A percentile compares a stretch with the other conserved stretches of the same genome.
Evolutionary conservation across 495 filamentous ascomycete species (phyloP).

Genomic region (Hypoxylon cercidicola): DNA sequence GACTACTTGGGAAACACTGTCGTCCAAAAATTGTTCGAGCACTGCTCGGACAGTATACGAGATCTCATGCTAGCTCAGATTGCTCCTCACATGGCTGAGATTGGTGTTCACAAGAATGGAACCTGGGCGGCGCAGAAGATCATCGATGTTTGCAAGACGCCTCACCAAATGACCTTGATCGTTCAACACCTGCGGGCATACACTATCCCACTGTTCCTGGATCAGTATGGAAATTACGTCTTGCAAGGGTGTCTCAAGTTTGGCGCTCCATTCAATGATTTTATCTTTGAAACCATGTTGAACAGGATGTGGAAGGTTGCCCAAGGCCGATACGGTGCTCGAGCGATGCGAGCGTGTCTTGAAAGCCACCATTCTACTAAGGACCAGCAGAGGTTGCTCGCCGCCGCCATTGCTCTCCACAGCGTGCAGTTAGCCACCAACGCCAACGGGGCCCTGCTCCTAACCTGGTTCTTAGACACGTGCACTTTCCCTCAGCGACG

Average conservation of each 20-base stretch:
- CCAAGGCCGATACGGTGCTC: slow-evolving; percentile 92
- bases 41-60: slow-evolving; percentile 88
- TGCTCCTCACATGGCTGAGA: slow-evolving; percentile 90
- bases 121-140: slow-evolving; percentile 99
- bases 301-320: slow-evolving; percentile 93
- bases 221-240: slow-evolving; percentile 99
- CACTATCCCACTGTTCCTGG: slow-evolving; percentile 88
- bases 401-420: slow-evolving; percentile 92
- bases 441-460: slow-evolving; percentile 89
- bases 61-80: slow-evolving; percentile 92
- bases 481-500: slow-evolving; percentile 94
- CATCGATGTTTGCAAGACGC: slow-evolving; percentile 91
- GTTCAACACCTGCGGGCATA: slow-evolving; percentile 85
- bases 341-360: slow-evolving; percentile 95
- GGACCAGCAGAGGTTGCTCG: slow-evolving; percentile 94
- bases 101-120: slow-evolving; percentile 98
- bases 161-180: slow-evolving; percentile 83
- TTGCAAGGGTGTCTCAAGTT: slow-evolving; percentile 96
- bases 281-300: slow-evolving; percentile 98
- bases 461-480: slow-evolving; percentile 99
- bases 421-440: slow-evolving; percentile 97
- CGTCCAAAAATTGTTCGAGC: slow-evolving; percentile 98
- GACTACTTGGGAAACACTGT: slow-evolving; percentile 99
- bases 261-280: slow-evolving; percentile 86
- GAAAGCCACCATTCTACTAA: slow-evolving; percentile 96